A percentile compares a stretch with the other conserved stretches of the same genome.
Conservation (phyloP, 2,329 filamentous ascomycete species). For the Zymoseptoria pseudotritici region DNA sequence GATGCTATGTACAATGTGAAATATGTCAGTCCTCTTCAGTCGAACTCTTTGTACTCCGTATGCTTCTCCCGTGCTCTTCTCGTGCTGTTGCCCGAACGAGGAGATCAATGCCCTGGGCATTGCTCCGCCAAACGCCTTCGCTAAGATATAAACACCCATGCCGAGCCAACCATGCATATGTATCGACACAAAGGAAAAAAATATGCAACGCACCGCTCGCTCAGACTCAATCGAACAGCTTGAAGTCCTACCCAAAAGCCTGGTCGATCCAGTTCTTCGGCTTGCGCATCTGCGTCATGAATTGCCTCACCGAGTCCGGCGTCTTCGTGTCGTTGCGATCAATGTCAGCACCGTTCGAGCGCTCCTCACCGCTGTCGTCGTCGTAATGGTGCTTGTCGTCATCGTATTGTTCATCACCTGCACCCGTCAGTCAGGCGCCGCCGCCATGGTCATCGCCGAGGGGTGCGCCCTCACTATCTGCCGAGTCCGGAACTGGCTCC, state of each 20-base stretch:
- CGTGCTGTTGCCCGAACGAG: constrained; percentile 2
- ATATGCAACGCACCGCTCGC: neutral
- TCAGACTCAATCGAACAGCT: neutral
- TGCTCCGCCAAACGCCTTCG: constrained; percentile 8
- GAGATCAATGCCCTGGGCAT: constrained; percentile 6
- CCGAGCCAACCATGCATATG: neutral
- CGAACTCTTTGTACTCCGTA: neutral
- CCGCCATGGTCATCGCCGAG: neutral
- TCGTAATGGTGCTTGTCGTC: neutral
- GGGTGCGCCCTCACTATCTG: neutral
- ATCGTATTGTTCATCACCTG: constrained; percentile 1
- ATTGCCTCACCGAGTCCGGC: constrained; percentile 13
- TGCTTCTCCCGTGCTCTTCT: neutral
- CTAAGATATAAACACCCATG: neutral
- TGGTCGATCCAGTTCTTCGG: constrained; percentile 18
- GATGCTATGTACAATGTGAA: neutral
- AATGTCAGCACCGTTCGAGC: neutral
- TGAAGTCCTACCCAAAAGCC: constrained; percentile 14
- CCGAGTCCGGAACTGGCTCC: constrained; percentile 11
- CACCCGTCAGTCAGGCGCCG: neutral
- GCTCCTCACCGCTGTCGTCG: neutral
- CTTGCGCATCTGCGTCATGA: constrained; percentile 15
- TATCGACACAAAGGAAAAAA: neutral
- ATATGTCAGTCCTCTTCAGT: neutral
- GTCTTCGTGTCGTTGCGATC: constrained; percentile 17